Base-by-base conservation (phyloP, 805 yeast species). In the Alloascoidea hylecoeti region DNA sequence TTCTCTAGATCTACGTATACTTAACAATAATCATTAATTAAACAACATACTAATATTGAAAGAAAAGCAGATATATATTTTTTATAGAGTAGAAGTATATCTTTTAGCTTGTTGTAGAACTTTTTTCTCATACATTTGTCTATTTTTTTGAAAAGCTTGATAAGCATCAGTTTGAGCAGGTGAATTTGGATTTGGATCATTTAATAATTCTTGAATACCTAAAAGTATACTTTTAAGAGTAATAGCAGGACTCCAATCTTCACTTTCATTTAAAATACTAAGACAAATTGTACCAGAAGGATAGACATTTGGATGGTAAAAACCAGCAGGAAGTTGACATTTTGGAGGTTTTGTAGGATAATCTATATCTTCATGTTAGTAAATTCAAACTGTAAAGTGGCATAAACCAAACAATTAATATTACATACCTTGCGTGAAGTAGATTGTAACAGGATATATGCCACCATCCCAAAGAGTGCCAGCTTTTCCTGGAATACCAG, bases 81-180 rank as follows among this genome's bases (percentile, higher is more conserved):
- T n/a, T n/a, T n/a, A n/a, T n/a, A n/a, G n/a, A n/a, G n/a, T n/a
- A n/a, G n/a, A n/a, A 33, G 81, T 69, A 53, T 81, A 89, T 52
- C 66, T 70, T 51, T 71, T 69, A 4, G 92, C 85, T 60, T 92
- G 97, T 45, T 82, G 84, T 45, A 61, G 61, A 18, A 92, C 95
- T 49, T 74, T 79, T 55, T 72, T 73, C 41, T 78, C 84, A 55
- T 92, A 92, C 33, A 69, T 61, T 0, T 65, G 63, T 50, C 70
- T 70, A 53, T 85, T 83, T 52, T 73, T 75, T 15, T 72, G 70
- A 52, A 73, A 88, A 0, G 89, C 84, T 56, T 78, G 78, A 84
- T 88, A 92, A 2, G 98, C 97, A 2, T 94, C 94, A 46, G 85
- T 92, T 60, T 92, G 98, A 0, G 98, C 98, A 2, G 98, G 98